These are phyloP conservation scores for Cercospora sojina DNA, from an alignment of 2,329 filamentous ascomycete genomes.

Conservation along the genomic window DNA sequence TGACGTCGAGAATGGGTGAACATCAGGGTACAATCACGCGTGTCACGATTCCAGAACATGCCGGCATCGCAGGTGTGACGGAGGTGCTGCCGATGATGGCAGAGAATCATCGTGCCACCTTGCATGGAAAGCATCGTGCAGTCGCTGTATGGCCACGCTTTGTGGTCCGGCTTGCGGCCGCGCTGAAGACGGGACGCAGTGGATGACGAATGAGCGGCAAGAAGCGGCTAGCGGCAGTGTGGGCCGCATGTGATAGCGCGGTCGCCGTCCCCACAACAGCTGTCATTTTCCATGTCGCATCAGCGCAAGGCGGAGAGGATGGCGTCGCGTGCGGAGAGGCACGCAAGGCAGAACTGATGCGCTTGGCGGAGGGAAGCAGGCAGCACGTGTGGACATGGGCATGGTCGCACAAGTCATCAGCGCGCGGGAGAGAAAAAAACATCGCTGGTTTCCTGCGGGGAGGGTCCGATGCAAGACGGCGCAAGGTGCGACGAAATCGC, in stretches of 20 bases:
- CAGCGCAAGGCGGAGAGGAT: not conserved
- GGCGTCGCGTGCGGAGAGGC: not conserved
- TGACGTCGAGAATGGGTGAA: not conserved
- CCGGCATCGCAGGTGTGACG: not conserved
- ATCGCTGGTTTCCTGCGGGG: not conserved
- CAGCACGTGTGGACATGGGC: not conserved
- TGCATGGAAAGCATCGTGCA: not conserved
- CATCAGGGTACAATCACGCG: not conserved
- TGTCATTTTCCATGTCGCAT: conserved; percentile 4
- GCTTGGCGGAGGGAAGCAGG: not conserved
- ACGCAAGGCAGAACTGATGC: not conserved
- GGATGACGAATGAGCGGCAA: conserved; percentile 2
- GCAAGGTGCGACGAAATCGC: not conserved
- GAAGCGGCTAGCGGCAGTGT: not conserved
- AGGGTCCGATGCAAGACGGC: not conserved
- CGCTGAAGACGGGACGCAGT: not conserved
- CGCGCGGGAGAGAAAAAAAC: not conserved
- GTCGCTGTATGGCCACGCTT: not conserved
- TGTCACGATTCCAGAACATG: not conserved
- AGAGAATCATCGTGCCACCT: not conserved
- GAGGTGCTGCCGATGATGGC: not conserved
- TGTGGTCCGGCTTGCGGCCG: conserved; percentile 7
- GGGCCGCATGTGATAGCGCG: conserved; percentile 10
- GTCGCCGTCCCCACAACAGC: conserved; percentile 1
- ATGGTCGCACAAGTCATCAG: not conserved